These are phyloP conservation scores for Catunica adiposa DNA, from an alignment of 2,329 filamentous ascomycete species.

Conservation along the genomic window DNA sequence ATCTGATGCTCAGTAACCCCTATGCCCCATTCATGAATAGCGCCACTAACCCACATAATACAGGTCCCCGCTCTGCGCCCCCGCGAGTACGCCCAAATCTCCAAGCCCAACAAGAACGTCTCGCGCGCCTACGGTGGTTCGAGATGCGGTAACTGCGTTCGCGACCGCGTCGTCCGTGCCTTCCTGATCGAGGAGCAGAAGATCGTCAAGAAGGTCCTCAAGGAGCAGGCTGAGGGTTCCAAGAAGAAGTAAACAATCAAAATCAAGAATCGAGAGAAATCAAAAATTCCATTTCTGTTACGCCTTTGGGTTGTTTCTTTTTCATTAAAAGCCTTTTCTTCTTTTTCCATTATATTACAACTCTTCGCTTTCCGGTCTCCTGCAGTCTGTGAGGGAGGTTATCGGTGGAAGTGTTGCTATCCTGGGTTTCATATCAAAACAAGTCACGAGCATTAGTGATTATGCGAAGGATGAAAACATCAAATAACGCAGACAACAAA, in stretches of 20 bases:
- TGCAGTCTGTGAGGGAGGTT: conserved; percentile 4
- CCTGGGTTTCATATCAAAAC: not conserved
- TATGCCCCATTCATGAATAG: not conserved
- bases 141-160: conserved; percentile 96
- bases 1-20: not conserved
- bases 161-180: conserved; percentile 91
- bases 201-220: conserved; percentile 99
- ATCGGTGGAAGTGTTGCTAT: not conserved
- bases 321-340: conserved; percentile 15
- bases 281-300: conserved; percentile 10
- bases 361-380: conserved; percentile 3
- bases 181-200: conserved; percentile 99
- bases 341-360: not conserved
- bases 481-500: conserved; percentile 3
- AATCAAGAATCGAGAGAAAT: conserved; percentile 16
- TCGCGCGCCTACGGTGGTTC: conserved; percentile 97
- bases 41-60: not conserved
- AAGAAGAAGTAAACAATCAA: conserved; percentile 50
- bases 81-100: conserved; percentile 93
- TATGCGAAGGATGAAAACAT: conserved; percentile 6
- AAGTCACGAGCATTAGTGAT: not conserved
- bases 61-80: conserved; percentile 92
- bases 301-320: conserved; percentile 10
- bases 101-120: conserved; percentile 98
- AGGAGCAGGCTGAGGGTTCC: conserved; percentile 73